Percentiles rank a stretch among this genome's conserved stretches.
phyloP scores from a whole-genome alignment of 2,329 filamentous ascomycete species.

The Epichloe festucae region DNA sequence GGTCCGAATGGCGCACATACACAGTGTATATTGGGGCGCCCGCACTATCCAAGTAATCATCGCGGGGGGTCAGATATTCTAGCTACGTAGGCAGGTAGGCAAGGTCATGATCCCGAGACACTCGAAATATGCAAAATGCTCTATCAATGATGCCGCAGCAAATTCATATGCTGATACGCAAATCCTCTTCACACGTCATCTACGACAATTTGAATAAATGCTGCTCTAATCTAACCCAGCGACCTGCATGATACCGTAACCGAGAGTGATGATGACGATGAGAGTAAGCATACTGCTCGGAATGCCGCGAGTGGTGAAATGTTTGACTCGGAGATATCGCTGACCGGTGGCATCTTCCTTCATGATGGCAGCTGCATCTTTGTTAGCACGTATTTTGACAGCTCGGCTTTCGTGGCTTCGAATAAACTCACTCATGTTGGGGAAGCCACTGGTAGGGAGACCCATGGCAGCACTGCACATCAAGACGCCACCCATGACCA shows the following conservation, averaged over 20 bases:
- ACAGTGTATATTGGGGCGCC: background rate
- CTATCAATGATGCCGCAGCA: background rate
- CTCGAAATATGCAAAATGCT: too few species aligned
- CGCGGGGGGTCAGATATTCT: background rate
- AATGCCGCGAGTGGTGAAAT: constrained; percentile 90
- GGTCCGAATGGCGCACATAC: too few species aligned
- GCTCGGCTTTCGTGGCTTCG: background rate
- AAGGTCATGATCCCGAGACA: too few species aligned
- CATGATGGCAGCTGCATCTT: constrained; percentile 75
- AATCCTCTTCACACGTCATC: background rate
- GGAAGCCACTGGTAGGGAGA: constrained; percentile 88
- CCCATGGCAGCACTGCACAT: constrained; percentile 98
- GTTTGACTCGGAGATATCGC: constrained; percentile 79
- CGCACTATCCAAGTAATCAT: background rate
- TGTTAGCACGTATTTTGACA: constrained; percentile 11
- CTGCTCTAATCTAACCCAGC: constrained; percentile 41
- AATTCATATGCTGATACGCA: background rate
- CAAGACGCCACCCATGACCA: constrained; percentile 88
- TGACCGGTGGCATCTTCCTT: constrained; percentile 94
- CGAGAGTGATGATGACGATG: constrained; percentile 70
- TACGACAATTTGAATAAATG: background rate
- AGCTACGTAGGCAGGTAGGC: background rate
- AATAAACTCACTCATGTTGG: constrained; percentile 86
- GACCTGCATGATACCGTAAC: constrained; percentile 79
- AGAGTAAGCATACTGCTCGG: constrained; percentile 76